Evolutionary conservation across 371 early-diverging fungal genomes (phyloP).

Genomic region (Rhizopus sp.): DNA sequence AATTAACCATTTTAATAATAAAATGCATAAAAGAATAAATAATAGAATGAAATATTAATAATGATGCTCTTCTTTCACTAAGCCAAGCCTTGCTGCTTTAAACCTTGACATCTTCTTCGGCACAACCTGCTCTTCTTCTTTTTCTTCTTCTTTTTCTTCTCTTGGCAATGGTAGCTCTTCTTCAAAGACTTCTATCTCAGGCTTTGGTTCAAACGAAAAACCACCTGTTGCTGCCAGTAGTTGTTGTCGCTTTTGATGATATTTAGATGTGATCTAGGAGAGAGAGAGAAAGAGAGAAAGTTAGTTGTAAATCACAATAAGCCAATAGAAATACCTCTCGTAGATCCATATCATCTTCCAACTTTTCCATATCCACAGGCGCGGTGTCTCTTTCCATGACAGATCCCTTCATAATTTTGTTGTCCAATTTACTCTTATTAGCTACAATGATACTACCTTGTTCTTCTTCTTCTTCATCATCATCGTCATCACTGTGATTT

Average conservation of each 20-base stretch:
- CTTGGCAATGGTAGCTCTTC: constrained; percentile 48
- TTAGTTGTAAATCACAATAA: background rate
- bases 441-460: constrained; percentile 17
- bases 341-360: constrained; percentile 63
- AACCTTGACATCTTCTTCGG: constrained; percentile 49
- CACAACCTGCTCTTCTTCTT: constrained; percentile 19
- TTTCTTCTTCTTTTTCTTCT: constrained; percentile 16
- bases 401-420: constrained; percentile 52
- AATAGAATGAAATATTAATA: background rate
- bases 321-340: constrained; percentile 36
- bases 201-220: constrained; percentile 39
- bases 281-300: background rate
- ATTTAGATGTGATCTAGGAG: constrained; percentile 23
- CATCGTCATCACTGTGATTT: background rate
- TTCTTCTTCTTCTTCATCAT: constrained; percentile 10
- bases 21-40: too few species aligned
- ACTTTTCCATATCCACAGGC: constrained; percentile 51
- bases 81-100: constrained; percentile 46
- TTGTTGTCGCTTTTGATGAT: constrained; percentile 37
- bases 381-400: constrained; percentile 59
- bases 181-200: constrained; percentile 49
- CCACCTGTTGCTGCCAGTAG: constrained; percentile 45
- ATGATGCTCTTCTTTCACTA: constrained; percentile 1
- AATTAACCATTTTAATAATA: too few species aligned
- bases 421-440: constrained; percentile 43